phyloP scores from a whole-genome alignment of 1,284 basidiomycete genomes.

The Termitomyces sp. region DNA sequence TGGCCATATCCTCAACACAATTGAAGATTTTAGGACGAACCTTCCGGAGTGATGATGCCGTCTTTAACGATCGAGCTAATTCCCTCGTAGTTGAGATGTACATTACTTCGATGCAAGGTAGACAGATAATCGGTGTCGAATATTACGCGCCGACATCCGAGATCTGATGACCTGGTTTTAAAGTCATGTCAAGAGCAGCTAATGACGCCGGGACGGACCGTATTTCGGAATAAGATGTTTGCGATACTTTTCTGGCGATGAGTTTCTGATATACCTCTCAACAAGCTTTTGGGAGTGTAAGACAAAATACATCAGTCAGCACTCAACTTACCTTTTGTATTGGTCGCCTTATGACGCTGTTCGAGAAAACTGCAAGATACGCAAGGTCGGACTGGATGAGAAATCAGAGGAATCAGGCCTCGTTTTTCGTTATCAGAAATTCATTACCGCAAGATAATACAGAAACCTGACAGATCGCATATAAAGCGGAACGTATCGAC shows the following conservation, averaged over 20 bases:
- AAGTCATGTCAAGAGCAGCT: not conserved
- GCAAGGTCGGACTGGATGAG: slow-evolving; percentile 23
- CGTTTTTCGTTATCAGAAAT: not conserved
- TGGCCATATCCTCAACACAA: not conserved
- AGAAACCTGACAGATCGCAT: slow-evolving; percentile 30
- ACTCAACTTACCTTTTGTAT: slow-evolving; percentile 14
- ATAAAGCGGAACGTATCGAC: slow-evolving; percentile 35
- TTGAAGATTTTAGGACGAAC: slow-evolving; percentile 10
- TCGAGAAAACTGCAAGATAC: slow-evolving; percentile 24
- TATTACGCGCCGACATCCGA: slow-evolving; percentile 28
- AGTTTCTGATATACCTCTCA: slow-evolving; percentile 29
- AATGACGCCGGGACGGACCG: slow-evolving; percentile 25
- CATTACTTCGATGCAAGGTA: slow-evolving; percentile 23
- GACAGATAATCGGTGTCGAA: slow-evolving; percentile 24
- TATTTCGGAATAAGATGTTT: slow-evolving; percentile 37
- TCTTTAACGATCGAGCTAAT: slow-evolving; percentile 19
- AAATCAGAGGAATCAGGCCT: not conserved
- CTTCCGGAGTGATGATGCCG: slow-evolving; percentile 26
- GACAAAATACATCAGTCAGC: not conserved
- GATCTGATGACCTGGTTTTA: slow-evolving; percentile 13
- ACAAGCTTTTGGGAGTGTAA: not conserved
- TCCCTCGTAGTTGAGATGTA: slow-evolving; percentile 22
- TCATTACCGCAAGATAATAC: slow-evolving; percentile 26
- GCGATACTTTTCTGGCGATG: slow-evolving; percentile 36
- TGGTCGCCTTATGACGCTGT: slow-evolving; percentile 11